Base-by-base conservation (phyloP, 495 filamentous ascomycete genomes). In the Penicillium egyptiacum region DNA sequence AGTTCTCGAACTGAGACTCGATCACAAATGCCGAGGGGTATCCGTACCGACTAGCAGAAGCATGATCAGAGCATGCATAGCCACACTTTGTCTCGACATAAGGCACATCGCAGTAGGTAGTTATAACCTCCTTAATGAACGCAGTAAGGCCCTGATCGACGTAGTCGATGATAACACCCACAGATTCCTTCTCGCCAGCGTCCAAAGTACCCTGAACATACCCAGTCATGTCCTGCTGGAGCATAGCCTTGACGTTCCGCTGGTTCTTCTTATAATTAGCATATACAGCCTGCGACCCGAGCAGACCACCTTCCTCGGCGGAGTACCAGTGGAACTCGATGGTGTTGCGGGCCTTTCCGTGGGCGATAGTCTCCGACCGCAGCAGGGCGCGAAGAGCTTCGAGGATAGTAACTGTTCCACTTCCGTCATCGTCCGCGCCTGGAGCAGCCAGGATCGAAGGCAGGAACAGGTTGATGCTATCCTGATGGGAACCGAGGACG, bases 161-260 rank as follows among this genome's bases (percentile, higher is more conserved):
- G 65, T 78, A 98, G 71, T 99, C 94, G 1, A 88, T 89, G 59
- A 99, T 96, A 37, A 99, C 90, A 25, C 94, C 92, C 4, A 98
- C 88, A 23, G 84, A 86, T 78, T 98, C 95, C 16, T 85, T 79
- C 68, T 88, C 81, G 44, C 92, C 92, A 12, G 91, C 89, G 54
- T 91, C 85, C 16, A 95, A 75, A 0, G 94, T 96, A 40, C 86
- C 87, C 56, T 91, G 85, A 5, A 91, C 81, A 69, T 87, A 97
- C 10, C 94, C 94, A 2, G 94, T 98, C 94, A 98, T 99, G 70
- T 99, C 94, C 71, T 99, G 94, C 78, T 99, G 95, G 43, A 99
- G 80, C 94, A 99, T 98, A 23, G 94, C 94, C 73, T 92, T 94
- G 67, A 99, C 81, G 59, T 96, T 86, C 19, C 87, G 79, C 25